Conservation (phyloP, 345 rosid species). For the Murraya koenigii region DNA sequence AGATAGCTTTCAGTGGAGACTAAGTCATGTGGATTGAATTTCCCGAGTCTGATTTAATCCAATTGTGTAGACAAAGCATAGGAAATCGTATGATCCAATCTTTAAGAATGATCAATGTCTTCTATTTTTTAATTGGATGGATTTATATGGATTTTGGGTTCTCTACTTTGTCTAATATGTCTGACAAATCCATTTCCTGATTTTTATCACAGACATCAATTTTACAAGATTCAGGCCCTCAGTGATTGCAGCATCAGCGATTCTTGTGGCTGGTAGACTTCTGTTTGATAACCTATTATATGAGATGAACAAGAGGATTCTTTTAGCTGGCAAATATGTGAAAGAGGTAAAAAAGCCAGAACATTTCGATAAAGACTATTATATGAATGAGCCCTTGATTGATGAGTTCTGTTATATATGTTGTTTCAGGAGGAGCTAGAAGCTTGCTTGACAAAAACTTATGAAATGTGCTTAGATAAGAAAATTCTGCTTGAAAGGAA, state of each 20-base stretch:
- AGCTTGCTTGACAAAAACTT: background rate
- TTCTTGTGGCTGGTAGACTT: background rate
- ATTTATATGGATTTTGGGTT: too few relatives aligned
- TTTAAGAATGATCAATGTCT: too few relatives aligned
- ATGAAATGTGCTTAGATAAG: background rate
- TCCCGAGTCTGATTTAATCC: background rate
- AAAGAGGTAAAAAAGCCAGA: background rate
- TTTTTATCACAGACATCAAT: background rate
- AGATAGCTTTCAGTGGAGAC: background rate
- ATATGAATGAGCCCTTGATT: background rate
- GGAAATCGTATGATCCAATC: too few relatives aligned
- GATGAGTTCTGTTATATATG: background rate
- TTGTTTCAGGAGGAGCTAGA: background rate
- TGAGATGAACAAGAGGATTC: background rate
- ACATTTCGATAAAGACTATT: background rate
- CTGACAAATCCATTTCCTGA: background rate
- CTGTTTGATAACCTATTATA: background rate
- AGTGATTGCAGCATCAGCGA: slow-evolving; percentile 11
- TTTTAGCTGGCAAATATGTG: background rate
- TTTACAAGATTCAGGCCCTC: slow-evolving; percentile 1
- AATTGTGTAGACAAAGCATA: too few relatives aligned
- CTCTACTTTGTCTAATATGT: background rate
- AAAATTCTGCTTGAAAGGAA: background rate
- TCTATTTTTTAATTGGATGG: too few relatives aligned
- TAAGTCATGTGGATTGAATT: too few relatives aligned